phyloP scores from a whole-genome alignment of 345 rosid species.

The Heritiera littoralis region DNA sequence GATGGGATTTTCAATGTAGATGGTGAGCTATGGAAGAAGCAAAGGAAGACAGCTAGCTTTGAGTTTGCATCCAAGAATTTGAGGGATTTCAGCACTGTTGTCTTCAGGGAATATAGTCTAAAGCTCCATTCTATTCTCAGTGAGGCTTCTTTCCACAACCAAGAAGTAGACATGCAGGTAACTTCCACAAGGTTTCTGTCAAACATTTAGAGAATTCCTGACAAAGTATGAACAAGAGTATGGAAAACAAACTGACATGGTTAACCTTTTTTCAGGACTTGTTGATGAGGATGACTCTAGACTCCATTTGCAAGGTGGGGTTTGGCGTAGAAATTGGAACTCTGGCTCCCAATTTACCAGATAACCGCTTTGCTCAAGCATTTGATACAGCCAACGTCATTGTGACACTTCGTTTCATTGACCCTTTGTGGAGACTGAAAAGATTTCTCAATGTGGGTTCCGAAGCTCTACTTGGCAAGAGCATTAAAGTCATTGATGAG shows the following conservation, averaged over 20 bases:
- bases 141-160: constrained; percentile 49
- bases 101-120: constrained; percentile 80
- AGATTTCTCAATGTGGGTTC: constrained; percentile 77
- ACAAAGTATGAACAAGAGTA: constrained; percentile 43
- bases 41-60: constrained; percentile 92
- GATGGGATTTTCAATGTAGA: constrained; percentile 89
- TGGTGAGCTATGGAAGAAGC: constrained; percentile 90
- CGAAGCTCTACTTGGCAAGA: constrained; percentile 79
- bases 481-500: constrained; percentile 48
- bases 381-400: constrained; percentile 83
- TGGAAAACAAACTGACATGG: too few relatives aligned
- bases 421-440: constrained; percentile 85
- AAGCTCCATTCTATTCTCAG: constrained; percentile 69
- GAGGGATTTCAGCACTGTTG: constrained; percentile 83
- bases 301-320: constrained; percentile 94
- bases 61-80: constrained; percentile 96
- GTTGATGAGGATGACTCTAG: constrained; percentile 91
- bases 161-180: constrained; percentile 89
- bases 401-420: constrained; percentile 84
- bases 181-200: not conserved
- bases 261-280: constrained; percentile 51
- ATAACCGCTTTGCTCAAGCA: constrained; percentile 74
- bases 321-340: constrained; percentile 95
- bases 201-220: not conserved
- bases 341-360: constrained; percentile 68